Conservation (phyloP, 2,329 filamentous ascomycete species). For the Fusarium sp. region DNA sequence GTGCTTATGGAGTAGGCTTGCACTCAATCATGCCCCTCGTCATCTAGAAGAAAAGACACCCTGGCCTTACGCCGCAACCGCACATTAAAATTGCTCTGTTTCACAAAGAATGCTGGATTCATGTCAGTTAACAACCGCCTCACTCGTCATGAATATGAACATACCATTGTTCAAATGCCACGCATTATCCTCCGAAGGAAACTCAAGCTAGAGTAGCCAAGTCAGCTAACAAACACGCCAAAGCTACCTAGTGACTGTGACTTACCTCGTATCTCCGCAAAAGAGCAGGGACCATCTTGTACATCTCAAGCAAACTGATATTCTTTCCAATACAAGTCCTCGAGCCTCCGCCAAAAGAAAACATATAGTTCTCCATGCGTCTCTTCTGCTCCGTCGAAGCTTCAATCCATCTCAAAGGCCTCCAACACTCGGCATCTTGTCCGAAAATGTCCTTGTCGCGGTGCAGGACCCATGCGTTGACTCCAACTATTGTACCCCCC, state of each 20-base stretch:
- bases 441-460: conserved; percentile 75
- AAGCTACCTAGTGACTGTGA: background rate
- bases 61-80: background rate
- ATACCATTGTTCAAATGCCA: conserved; percentile 3
- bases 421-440: conserved; percentile 69
- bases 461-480: conserved; percentile 80
- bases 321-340: conserved; percentile 77
- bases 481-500: conserved; percentile 78
- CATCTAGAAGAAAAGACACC: background rate
- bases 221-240: background rate
- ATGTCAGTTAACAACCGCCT: background rate
- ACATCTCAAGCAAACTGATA: conserved; percentile 70
- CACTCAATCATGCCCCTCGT: background rate
- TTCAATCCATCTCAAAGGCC: conserved; percentile 65
- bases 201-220: background rate
- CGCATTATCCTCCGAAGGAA: background rate
- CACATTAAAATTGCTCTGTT: conserved; percentile 3
- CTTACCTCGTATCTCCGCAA: conserved; percentile 5
- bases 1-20: no score
- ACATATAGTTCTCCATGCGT: conserved; percentile 30
- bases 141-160: background rate
- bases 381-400: conserved; percentile 55
- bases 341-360: conserved; percentile 75
- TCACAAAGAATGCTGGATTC: background rate
- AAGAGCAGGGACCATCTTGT: conserved; percentile 64